phyloP scores from a whole-genome alignment of 306 rosid genomes.

The Cicer chorassanicum region DNA sequence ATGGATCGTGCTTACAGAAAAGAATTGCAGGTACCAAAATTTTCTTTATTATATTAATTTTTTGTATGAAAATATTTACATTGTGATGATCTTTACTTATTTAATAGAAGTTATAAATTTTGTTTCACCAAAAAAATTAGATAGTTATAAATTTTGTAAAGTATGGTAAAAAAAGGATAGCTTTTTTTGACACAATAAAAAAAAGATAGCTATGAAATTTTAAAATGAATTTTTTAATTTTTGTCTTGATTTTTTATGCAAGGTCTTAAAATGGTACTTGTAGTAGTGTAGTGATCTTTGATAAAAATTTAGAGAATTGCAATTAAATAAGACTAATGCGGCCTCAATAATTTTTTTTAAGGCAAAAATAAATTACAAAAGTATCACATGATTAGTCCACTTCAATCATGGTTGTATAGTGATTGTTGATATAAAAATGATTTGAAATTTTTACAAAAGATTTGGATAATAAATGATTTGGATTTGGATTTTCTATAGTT shows the following conservation, averaged over 20 bases:
- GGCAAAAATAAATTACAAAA: too few species aligned
- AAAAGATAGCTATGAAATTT: not conserved
- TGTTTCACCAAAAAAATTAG: not conserved
- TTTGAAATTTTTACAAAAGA: too few species aligned
- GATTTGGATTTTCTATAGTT: too few species aligned
- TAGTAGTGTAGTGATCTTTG: not conserved
- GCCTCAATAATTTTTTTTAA: too few species aligned
- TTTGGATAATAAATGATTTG: too few species aligned
- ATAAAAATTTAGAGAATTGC: not conserved
- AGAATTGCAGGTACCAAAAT: slow-evolving; percentile 56
- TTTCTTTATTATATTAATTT: too few species aligned
- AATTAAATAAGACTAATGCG: too few species aligned
- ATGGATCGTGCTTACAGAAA: slow-evolving; percentile 72
- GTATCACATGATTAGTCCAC: too few species aligned
- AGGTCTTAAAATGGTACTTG: not conserved
- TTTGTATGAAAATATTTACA: not conserved
- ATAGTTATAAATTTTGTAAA: not conserved
- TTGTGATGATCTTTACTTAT: not conserved
- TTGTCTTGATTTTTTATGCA: not conserved
- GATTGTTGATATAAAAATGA: too few species aligned
- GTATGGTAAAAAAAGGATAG: not conserved
- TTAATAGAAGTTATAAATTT: not conserved
- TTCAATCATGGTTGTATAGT: too few species aligned
- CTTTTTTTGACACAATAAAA: not conserved
- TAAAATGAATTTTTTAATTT: not conserved